Base-by-base conservation (phyloP, 2,329 filamentous ascomycete species). In the Cytospora piceicola region DNA sequence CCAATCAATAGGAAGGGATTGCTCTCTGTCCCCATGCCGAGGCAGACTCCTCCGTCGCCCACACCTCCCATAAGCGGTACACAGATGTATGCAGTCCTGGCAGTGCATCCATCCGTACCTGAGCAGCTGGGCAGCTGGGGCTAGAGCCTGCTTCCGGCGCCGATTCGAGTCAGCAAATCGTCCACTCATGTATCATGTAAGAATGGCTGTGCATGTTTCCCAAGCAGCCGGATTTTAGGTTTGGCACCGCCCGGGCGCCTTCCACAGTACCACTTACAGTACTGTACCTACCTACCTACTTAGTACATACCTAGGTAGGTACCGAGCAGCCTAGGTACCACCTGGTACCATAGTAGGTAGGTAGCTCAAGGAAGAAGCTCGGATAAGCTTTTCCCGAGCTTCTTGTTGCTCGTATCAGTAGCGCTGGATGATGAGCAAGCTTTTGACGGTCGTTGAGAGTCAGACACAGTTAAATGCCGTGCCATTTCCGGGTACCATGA, bases 141-240 rank as follows among this genome's bases (percentile, higher is more conserved):
- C 12, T 12, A 53, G 24, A n/a, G 51, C 60, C 53, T 51, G 60
- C 39, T 63, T 57, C 17, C 52, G 27, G 60, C 30, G 39, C 60
- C 49, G 15, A 57, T 49, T 54, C 34, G 60, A 63, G 60, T 63
- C 60, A 63, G 46, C 52, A 51, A 29, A 27, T 29, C 56, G 60
- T 39, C 60, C 60, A 57, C 53, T 63, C 52, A 57, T 20, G n/a
- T 57, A 51, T 57, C 39, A 54, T 63, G n/a, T n/a, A n/a, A n/a
- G n/a, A n/a, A n/a, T n/a, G n/a, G n/a, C n/a, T 36, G 32, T 27
- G n/a, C 36, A 42, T 39, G 39, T n/a, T 54, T 39, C 36, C 36
- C 36, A 39, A 39, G 36, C 8, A 22, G 20, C 8, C 42, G 20
- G 20, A 46, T 22, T 7, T 46, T 20, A 22, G 42, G 42, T 9